Evolutionary conservation across 192 early-diverging fungal species (phyloP).

Genomic region (Chytriomyces sp.): DNA sequence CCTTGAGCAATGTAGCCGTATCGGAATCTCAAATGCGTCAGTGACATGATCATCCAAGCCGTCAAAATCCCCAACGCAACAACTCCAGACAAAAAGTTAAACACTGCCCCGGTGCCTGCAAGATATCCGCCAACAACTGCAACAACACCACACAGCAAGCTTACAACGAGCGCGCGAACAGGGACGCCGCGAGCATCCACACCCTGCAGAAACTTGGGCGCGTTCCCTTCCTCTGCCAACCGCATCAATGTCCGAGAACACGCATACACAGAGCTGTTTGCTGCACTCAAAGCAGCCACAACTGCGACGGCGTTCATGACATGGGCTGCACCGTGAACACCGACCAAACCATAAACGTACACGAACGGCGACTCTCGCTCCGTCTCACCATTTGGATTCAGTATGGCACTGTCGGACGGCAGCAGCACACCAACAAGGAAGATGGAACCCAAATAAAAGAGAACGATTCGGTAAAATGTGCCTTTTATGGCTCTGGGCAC

Average conservation of each 20-base stretch:
- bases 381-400: not conserved
- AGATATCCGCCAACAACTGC: conserved; percentile 55
- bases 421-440: conserved; percentile 77
- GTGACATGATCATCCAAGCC: conserved; percentile 32
- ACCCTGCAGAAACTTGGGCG: conserved; percentile 59
- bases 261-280: conserved; percentile 80
- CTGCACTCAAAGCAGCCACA: conserved; percentile 48
- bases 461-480: conserved; percentile 81
- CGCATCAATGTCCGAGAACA: conserved; percentile 69
- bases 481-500: conserved; percentile 44
- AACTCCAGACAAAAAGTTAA: conserved; percentile 15
- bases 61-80: conserved; percentile 28
- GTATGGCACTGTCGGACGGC: conserved; percentile 49
- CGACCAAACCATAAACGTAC: conserved; percentile 63
- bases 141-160: conserved; percentile 61
- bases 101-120: conserved; percentile 2
- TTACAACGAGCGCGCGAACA: conserved; percentile 57
- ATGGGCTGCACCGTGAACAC: conserved; percentile 57
- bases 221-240: conserved; percentile 68
- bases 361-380: conserved; percentile 63
- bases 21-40: conserved; percentile 37
- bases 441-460: conserved; percentile 73
- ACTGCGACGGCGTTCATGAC: conserved; percentile 70
- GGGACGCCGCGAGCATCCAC: conserved; percentile 66
- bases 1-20: conserved; percentile 24